These are phyloP conservation scores for Ophiosphaerella korrae DNA, from an alignment of 2,329 filamentous ascomycete genomes.

Conservation along the genomic window DNA sequence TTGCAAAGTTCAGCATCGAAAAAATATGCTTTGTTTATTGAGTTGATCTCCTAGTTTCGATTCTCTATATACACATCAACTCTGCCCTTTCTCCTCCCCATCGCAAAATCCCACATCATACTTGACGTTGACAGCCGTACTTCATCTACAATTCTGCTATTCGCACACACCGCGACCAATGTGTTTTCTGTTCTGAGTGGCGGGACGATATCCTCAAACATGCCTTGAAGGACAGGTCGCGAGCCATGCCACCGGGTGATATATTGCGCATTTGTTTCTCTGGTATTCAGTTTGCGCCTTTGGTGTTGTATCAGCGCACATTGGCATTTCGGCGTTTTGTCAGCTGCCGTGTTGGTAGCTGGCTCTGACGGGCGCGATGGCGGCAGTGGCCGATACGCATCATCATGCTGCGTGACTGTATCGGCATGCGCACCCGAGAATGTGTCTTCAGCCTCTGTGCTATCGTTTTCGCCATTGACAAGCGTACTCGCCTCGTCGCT, in stretches of 20 bases:
- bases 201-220: conserved; percentile 5
- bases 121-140: conserved; percentile 17
- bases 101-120: conserved; percentile 27
- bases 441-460: conserved; percentile 2
- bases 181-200: conserved; percentile 4
- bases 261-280: neutral
- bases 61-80: conserved; percentile 26
- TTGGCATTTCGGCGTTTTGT: conserved; percentile 10
- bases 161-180: conserved; percentile 33
- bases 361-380: neutral
- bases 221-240: conserved; percentile 17
- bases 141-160: conserved; percentile 10
- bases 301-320: conserved; percentile 25
- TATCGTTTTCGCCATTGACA: conserved; percentile 15
- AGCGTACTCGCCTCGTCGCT: conserved; percentile 26
- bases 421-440: neutral
- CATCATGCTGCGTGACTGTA: neutral
- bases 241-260: conserved; percentile 15
- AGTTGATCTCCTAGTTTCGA: neutral
- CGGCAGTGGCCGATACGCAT: conserved; percentile 7
- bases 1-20: neutral
- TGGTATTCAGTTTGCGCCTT: conserved; percentile 5
- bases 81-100: conserved; percentile 13
- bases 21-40: neutral
- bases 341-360: neutral